Evolutionary conservation across 352 stramenopile genomes (phyloP).

Genomic region (Aphanomyces stellatus): DNA sequence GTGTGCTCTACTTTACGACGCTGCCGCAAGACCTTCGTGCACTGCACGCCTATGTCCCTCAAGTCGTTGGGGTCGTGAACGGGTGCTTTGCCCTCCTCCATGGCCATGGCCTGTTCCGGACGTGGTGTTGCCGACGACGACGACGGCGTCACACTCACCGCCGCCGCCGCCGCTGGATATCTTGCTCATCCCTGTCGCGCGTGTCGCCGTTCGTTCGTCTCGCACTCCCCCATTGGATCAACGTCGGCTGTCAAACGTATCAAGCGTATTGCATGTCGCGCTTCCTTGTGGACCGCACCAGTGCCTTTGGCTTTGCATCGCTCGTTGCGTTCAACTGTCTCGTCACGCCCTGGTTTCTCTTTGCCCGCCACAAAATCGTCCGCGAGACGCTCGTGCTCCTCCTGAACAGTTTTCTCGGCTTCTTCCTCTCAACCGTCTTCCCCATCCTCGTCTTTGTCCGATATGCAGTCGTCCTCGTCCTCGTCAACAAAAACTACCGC

Average conservation of each 20-base stretch:
- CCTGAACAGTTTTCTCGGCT: not conserved
- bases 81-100: not conserved
- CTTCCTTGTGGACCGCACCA: not conserved
- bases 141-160: too few relatives aligned
- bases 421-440: conserved; percentile 3
- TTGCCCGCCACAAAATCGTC: not conserved
- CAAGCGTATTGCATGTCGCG: conserved; percentile 7
- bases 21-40: not conserved
- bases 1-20: not conserved
- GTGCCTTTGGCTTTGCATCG: not conserved
- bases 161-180: too few relatives aligned
- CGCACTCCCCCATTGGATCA: not conserved
- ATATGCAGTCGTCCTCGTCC: not conserved
- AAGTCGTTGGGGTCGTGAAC: not conserved
- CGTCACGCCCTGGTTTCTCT: not conserved
- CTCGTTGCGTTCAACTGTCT: not conserved
- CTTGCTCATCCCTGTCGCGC: too few relatives aligned
- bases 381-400: not conserved
- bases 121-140: not conserved
- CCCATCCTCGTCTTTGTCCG: not conserved
- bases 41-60: not conserved
- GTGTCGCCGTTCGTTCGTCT: not conserved
- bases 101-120: not conserved
- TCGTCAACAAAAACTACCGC: not conserved
- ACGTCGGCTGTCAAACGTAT: conserved; percentile 1